Evolutionary conservation across 2,329 filamentous ascomycete genomes (phyloP).

Genomic region (Coniochaeta sp.): DNA sequence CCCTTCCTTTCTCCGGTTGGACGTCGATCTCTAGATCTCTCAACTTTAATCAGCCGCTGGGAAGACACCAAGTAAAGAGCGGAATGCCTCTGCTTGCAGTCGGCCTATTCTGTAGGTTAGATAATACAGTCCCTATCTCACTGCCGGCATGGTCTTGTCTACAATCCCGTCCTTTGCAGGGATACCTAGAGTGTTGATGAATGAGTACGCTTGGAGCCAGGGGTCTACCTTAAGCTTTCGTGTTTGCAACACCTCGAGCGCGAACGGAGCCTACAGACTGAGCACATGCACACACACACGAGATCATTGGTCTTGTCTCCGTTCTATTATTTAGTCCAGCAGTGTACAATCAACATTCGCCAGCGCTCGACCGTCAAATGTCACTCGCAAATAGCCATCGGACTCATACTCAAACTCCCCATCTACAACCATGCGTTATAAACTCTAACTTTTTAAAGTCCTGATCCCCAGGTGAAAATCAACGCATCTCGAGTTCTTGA

Average conservation of each 20-base stretch:
- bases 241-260: too few relatives aligned
- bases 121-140: too few relatives aligned
- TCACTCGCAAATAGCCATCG: neutral
- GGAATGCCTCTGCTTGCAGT: neutral
- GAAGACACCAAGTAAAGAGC: neutral
- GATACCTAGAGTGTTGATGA: too few relatives aligned
- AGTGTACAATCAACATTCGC: neutral
- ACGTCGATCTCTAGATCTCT: neutral
- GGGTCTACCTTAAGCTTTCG: too few relatives aligned
- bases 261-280: too few relatives aligned
- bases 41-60: neutral
- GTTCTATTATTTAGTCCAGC: neutral
- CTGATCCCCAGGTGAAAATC: neutral
- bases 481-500: slow-evolving; percentile 49
- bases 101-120: too few relatives aligned
- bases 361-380: neutral
- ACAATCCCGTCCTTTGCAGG: too few relatives aligned
- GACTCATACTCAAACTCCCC: neutral
- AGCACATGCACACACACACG: too few relatives aligned
- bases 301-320: neutral
- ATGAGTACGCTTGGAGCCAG: too few relatives aligned
- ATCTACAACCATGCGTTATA: neutral
- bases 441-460: neutral
- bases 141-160: too few relatives aligned
- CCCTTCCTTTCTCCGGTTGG: neutral